Evolutionary conservation across 2,329 filamentous ascomycete species (phyloP).

Genomic region (Penicillium hesseltinei): DNA sequence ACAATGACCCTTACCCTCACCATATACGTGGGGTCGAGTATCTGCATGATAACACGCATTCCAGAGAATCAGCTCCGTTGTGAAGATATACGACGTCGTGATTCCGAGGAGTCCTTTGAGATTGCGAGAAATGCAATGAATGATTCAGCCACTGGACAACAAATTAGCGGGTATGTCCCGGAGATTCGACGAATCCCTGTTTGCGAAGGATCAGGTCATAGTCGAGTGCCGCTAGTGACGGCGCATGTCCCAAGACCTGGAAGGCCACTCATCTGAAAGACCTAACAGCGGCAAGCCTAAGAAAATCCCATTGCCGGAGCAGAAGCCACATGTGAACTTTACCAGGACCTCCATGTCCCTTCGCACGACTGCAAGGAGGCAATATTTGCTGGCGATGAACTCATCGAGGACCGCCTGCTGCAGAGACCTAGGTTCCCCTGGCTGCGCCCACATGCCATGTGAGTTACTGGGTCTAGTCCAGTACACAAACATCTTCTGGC

Average conservation of each 20-base stretch:
- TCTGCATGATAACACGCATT: background rate
- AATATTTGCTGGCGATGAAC: background rate
- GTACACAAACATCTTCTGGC: no score
- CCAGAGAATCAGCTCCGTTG: no score
- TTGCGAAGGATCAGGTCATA: background rate
- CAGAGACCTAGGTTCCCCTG: no score
- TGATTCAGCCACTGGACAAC: no score
- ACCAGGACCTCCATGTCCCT: background rate
- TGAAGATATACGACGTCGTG: background rate
- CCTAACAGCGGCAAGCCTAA: background rate
- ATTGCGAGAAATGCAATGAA: no score
- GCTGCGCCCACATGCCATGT: no score
- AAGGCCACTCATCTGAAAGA: background rate
- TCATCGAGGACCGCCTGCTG: no score
- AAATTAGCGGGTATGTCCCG: no score
- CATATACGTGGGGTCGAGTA: background rate
- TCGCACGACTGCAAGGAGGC: fast-evolving
- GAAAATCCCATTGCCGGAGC: background rate
- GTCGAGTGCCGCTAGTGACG: background rate
- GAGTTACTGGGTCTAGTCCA: no score
- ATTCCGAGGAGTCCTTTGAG: background rate
- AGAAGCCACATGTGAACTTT: no score
- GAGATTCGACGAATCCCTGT: no score
- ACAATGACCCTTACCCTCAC: no score
- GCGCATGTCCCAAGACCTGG: background rate